Conservation (phyloP, 345 rosid genomes). For the Hibiscus mutabilis region DNA sequence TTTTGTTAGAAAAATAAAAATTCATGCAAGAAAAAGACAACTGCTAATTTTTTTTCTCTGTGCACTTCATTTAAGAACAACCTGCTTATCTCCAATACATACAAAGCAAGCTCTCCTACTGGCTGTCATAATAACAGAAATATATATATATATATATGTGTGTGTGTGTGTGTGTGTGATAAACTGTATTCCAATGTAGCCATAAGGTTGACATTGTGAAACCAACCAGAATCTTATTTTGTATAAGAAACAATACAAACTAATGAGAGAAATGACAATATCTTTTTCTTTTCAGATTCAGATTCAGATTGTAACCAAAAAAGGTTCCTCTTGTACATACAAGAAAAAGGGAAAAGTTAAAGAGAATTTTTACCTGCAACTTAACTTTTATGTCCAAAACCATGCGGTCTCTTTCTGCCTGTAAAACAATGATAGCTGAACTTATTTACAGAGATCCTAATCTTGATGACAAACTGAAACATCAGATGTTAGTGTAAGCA, state of each 20-base stretch:
- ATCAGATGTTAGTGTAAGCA: slow-evolving; percentile 22
- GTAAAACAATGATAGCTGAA: slow-evolving; percentile 16
- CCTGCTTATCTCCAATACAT: not conserved
- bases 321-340: not conserved
- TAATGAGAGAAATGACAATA: not conserved
- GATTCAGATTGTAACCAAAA: not conserved
- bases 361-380: slow-evolving; percentile 59
- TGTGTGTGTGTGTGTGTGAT: not conserved
- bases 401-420: slow-evolving; percentile 98
- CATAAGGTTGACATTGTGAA: not conserved
- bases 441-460: slow-evolving; percentile 6
- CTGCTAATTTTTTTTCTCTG: not conserved
- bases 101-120: not conserved
- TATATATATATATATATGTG: not conserved
- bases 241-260: not conserved
- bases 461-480: slow-evolving; percentile 8
- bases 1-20: not conserved
- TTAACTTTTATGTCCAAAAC: slow-evolving; percentile 97
- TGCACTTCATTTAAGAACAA: not conserved
- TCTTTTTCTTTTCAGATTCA: not conserved
- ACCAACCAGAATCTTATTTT: slow-evolving; percentile 5
- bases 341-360: slow-evolving; percentile 8
- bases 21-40: not conserved
- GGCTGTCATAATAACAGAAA: not conserved
- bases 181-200: not conserved